Evolutionary conservation across 2,329 filamentous ascomycete species (phyloP), one percentile per base, ranked within the genome.

Genomic region (Blumeriella jaapii): DNA sequence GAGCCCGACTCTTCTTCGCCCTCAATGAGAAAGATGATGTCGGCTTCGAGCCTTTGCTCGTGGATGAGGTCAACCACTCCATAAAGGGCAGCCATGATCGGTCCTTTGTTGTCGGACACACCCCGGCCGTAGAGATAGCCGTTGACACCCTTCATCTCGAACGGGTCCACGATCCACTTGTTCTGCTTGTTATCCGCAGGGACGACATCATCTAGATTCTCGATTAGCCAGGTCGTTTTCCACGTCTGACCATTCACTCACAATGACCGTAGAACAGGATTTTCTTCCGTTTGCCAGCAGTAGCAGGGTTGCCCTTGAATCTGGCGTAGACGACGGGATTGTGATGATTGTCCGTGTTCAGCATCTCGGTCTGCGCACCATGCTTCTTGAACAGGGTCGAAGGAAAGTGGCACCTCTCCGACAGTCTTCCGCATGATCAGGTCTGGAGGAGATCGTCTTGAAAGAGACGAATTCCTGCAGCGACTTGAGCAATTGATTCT

Each of bases 91-190:
- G 93, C 89, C 53, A 98, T 74, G 41, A 95, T 85, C 0, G 91
- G 91, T 0, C 93, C 91, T 58, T 98, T 98, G 62, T 98, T 96
- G 58, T 98, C 91, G 30, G 86, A 93, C 10, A 93, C 83, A n/a
- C 91, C 91, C 50, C 91, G 82, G 2, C 91, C 91, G 46, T 98
- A 96, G 2, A 96, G 65, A 55, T 89, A 96, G 0, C 91, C 89
- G 50, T 94, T 87, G 37, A 85, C 74, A 3, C 91, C 91, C 32
- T 80, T 80, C 53, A 96, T 69, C n/a, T 78, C 69, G 55, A 96
- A 98, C 0, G 91, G 93, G 44, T 96, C 83, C 2, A 76, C 77
- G 24, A 74, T 69, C 91, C 91, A 98, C 47, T 84, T 89, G 23
- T 74, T 72, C 38, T 79, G 76, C 44, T 82, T 82, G 23, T 80